Base-by-base conservation (phyloP, 2,329 filamentous ascomycete species). In the Xenoacremonium recifei region DNA sequence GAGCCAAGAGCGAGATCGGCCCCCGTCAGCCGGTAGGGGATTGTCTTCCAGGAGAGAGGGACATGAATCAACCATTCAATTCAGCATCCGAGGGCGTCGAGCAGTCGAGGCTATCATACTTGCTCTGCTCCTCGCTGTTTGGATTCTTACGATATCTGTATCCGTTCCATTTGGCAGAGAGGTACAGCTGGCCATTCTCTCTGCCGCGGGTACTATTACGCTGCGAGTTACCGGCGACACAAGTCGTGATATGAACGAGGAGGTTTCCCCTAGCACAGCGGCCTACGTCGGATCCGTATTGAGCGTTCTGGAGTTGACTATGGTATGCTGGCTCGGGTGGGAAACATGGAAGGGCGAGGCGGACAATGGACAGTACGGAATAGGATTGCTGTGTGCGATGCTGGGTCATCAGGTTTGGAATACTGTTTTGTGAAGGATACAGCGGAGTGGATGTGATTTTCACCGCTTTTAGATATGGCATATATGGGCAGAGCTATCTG, bases 301-400 rank as follows among this genome's bases (percentile, higher is more conserved):
- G 17, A 61, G 60, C 7, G 60, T 65, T 0, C 37, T 52, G 1
- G 65, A 67, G 44, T 41, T 67, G 6, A 56, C 58, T 1, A 57
- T 54, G 12, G 42, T 66, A 2, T 67, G 63, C 44, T 66, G 62
- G 62, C 50, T 64, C 4, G 61, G 48, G 2, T 61, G 57, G 47
- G 52, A 62, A 35, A 51, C 59, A 7, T 67, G 61, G 57, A 54
- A 50, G 27, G 51, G 47, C 3, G 48, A 51, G 6, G 25, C 42
- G 4, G 49, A 57, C 4, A 50, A 59, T 9, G 51, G 45, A 1
- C 47, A 41, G 34, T 61, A 63, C 21, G 64, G 64, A 6, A 33
- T 54, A 2, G 60, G 48, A 4, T 48, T 63, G 17, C 41, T 67
- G 44, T 52, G 45, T 4, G 40, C 49, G 5, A 65, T 66, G 63